Evolutionary conservation across 2,329 filamentous ascomycete species (phyloP).

Genomic region (Colletotrichum endophyticum): DNA sequence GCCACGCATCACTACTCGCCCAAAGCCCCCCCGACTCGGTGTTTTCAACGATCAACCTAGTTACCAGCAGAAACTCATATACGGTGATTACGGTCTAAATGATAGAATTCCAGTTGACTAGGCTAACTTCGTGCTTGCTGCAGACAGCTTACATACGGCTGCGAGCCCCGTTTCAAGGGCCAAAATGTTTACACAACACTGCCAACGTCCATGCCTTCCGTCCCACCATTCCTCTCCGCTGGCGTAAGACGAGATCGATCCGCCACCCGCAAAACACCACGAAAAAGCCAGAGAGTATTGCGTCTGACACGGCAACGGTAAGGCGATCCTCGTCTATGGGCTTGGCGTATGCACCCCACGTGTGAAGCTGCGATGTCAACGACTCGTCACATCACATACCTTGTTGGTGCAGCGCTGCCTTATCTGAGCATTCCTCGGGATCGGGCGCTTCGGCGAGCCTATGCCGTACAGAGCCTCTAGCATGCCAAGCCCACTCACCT

Average conservation of each 20-base stretch:
- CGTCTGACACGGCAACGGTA: not conserved
- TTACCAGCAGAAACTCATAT: not conserved
- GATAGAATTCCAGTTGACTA: not conserved
- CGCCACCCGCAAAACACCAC: not conserved
- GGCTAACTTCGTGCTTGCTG: not conserved
- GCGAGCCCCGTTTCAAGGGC: not conserved
- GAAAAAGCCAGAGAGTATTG: not conserved
- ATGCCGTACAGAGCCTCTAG: not conserved
- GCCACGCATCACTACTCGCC: not conserved
- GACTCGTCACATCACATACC: not conserved
- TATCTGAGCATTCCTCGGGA: not conserved
- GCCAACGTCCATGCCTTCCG: not conserved
- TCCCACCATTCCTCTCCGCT: not conserved
- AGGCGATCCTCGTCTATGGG: not conserved
- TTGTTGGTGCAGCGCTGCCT: not conserved
- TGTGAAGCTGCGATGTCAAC: not conserved
- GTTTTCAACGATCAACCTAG: not conserved
- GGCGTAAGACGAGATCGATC: not conserved
- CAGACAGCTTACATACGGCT: not conserved
- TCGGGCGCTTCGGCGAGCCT: not conserved
- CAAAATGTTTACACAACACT: not conserved
- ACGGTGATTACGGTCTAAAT: not conserved
- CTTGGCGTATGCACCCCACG: slow-evolving; percentile 17
- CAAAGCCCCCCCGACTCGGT: not conserved
- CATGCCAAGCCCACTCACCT: not conserved